Percentiles rank a stretch among this genome's conserved stretches.
Evolutionary conservation across 2,329 filamentous ascomycete species (phyloP).

Genomic region (Trichoderma atroviride): DNA sequence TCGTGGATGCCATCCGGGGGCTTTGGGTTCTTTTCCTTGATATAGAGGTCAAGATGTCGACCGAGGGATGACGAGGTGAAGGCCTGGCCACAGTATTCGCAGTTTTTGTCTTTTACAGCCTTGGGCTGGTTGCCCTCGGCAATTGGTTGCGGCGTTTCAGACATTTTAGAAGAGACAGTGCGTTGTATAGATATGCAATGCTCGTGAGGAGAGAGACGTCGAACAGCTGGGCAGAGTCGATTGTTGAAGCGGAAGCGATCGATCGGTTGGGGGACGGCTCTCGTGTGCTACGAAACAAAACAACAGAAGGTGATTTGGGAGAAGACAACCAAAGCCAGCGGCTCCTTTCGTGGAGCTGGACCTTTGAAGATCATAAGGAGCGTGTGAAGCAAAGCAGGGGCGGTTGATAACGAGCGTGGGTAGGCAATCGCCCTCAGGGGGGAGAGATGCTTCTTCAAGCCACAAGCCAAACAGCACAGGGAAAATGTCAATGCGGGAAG

Average conservation of each 20-base stretch:
- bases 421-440: constrained; percentile 35
- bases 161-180: constrained; percentile 33
- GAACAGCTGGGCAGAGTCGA: background rate
- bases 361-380: constrained; percentile 33
- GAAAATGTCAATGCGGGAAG: constrained; percentile 4
- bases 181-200: background rate
- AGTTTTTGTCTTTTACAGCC: constrained; percentile 80
- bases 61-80: constrained; percentile 95
- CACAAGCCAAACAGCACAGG: background rate
- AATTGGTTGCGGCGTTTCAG: constrained; percentile 38
- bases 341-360: constrained; percentile 30
- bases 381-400: constrained; percentile 37
- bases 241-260: constrained; percentile 8
- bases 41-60: constrained; percentile 90
- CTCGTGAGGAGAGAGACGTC: constrained; percentile 16
- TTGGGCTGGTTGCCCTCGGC: constrained; percentile 47
- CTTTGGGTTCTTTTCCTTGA: constrained; percentile 91
- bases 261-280: constrained; percentile 8
- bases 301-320: constrained; percentile 2
- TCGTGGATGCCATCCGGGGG: constrained; percentile 83
- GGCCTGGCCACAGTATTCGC: constrained; percentile 83
- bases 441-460: constrained; percentile 12
- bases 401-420: constrained; percentile 37
- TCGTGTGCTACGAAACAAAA: constrained; percentile 24
- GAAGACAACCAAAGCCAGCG: constrained; percentile 14